Base-by-base conservation (phyloP, 116 monocot species). In the Posidonia oceanica region DNA sequence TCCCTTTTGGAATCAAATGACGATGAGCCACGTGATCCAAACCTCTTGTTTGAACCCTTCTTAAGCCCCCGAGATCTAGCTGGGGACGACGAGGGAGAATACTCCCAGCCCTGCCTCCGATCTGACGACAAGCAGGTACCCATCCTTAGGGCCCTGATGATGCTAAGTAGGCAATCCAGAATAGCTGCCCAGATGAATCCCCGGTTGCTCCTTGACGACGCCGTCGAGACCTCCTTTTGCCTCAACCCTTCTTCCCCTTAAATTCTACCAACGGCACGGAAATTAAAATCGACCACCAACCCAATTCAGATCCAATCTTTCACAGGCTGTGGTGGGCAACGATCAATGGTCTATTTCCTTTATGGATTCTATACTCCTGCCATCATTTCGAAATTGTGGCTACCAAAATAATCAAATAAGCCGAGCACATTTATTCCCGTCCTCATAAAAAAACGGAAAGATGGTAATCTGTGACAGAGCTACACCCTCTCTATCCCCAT, bases 141-240 rank as follows among this genome's bases (percentile, higher is more conserved):
- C 86, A 90, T 83, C 41, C 77, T 29, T 2, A 90, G 89, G 81
- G 89, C 86, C 86, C 83, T 79, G 77, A 90, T 60, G 22, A 90
- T 72, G 48, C 39, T 68, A 20, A 86, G 56, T 54, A 90, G 41
- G 83, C 86, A 90, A 71, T 90, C 86, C 80, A 89, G 88, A 52
- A 77, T 80, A 76, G 76, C 75, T 36, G 44, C 36, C 72, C 60
- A 63, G 23, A 29, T 36, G 61, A 54, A 37, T 16, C 52, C 39
- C 38, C 69, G 7, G 53, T 36, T 69, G 55, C 55, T 29, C 18
- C 42, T 56, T 70, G 56, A 55, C 39, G 69, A 70, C n/a, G 36
- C 69, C 69, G 69, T 57, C 38, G n/a, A 70, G 54, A 56, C 37
- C 69, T 13, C 56, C 52, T 4, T 52, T 48, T 41, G 2, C 62